Evolutionary conservation across 2,329 filamentous ascomycete species (phyloP), one percentile per base, ranked within the genome.

Genomic region (Epichloe glyceriae): DNA sequence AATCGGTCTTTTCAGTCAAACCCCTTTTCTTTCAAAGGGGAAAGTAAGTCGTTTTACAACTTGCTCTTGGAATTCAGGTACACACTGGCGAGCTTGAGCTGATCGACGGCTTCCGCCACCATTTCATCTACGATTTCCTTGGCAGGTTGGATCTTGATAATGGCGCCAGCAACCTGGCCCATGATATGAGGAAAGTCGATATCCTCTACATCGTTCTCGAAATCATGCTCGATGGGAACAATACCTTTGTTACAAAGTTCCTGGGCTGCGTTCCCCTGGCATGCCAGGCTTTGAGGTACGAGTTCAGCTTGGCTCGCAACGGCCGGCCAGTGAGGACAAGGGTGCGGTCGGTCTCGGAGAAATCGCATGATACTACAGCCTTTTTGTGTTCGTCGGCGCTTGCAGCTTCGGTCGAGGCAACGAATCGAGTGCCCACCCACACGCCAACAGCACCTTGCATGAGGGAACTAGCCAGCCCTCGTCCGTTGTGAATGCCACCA

Each of bases 351-450:
- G 91, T 96, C 58, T 87, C 89, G 40, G 85, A 81, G 60, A 88
- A 90, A 11, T 73, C 76, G 51, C 88, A 91, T n/a, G 70, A 72
- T 2, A 95, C 85, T 0, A 96, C 89, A 33, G 83, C 85, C 58
- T 85, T 73, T 71, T 96, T 96, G 68, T 96, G 90, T 71, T 82
- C 72, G 58, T 84, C 76, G 64, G 83, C 86, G 61, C 88, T 90
- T 15, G 83, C 84, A 1, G 89, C 89, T 71, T 96, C 91, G 35
- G 73, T 75, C 8, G 80, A 81, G 1, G 91, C 90, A 15, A 96
- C 88, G 67, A 96, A 96, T 19, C 91, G 75, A 53, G 91, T 96
- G 30, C 91, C 91, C 1, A 97, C 90, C 91, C 91, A 97, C 1
- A 94, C 91, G 11, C 87, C 91, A 3, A 78, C 75, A 1, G 90